Base-by-base conservation (phyloP, 2,329 filamentous ascomycete genomes). In the Corynespora cassiicola region DNA sequence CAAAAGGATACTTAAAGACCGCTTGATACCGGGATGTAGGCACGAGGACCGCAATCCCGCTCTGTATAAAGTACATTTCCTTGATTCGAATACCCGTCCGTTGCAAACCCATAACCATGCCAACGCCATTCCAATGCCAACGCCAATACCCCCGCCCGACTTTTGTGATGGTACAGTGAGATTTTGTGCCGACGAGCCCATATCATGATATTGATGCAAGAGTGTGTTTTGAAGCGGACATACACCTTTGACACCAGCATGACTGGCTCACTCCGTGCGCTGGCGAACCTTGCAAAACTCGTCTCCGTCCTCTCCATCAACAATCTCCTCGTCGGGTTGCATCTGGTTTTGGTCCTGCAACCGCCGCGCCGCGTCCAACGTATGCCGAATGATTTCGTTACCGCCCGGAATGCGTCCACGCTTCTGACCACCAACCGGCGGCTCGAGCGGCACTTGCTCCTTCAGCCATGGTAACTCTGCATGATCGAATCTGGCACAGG, bases 381-480 rank as follows among this genome's bases (percentile, higher is more conserved):
- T 63, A 19, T 36, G 38, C 31, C 43, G 39, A n/a, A 54, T 51
- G 28, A 64, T 61, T 15, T 63, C 56, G 22, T 63, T 65, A 1
- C 61, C 58, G 4, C 60, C 55, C 3, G 46, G 48, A 14, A 56
- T 50, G 23, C 47, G 56, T 18, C 44, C 50, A 7, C 47, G 33
- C 50, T 57, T 62, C 0, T 23, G 27, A 7, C 47, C 32, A 23
- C 33, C 24, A 9, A 38, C 27, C 7, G 17, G 30, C 11, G 21
- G 18, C 10, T 14, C 31, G 4, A 37, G 22, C 8, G 31, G 24
- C 17, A 30, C 39, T n/a, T 42, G 45, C 8, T 39, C 44, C 12
- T 35, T 44, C 8, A 61, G 39, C 69, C 74, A 76, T 1, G 71
- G 72, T 51, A 73, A 57, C 54, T 76, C 65, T 39, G 52, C 48